Evolutionary conservation across 352 stramenopile species (phyloP), one percentile per base, ranked within the genome.

Genomic region (Phytophthora cryptogea): DNA sequence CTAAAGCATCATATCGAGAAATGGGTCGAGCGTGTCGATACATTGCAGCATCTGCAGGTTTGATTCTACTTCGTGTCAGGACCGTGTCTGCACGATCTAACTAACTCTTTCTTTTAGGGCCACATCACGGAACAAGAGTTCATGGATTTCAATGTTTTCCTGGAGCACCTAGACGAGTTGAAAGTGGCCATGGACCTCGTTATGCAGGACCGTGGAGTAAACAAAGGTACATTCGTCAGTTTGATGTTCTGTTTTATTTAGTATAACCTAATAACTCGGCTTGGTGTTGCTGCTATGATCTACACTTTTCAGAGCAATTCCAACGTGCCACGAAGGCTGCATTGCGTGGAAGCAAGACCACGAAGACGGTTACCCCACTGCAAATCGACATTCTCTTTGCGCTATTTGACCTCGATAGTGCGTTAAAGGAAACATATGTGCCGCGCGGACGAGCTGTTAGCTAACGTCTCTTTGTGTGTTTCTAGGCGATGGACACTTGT

Each of bases 311-410:
- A 94, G 84, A 89, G 33, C 83, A 94, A 80, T 95, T 95, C 62
- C 70, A 78, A 10, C 84, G 86, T 8, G 86, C 83, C 13, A 87
- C 78, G 20, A 80, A 78, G 11, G 86, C 86, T 23, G 84, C 81
- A 39, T 59, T 90, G 28, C 72, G 72, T 46, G 74, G 73, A 30
- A 76, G 75, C 48, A 89, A 85, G 60, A 59, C 72, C n/a, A 72
- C 74, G 11, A 76, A 85, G 42, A 46, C 86, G 3, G 68, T 95
- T 28, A 92, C 87, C 16, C 73, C 82, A 33, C 62, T 94, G 37
- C 86, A 94, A 60, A 84, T 95, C 53, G 87, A 95, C 46, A 91
- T 95, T 43, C 62, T 95, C 1, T 95, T 95, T 46, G 70, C 78
- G 6, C 72, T 95, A 7, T 95, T 95, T 49, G 87, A 95, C 51